Base-by-base conservation (phyloP, 2,329 filamentous ascomycete species). In the Fusarium succisae region DNA sequence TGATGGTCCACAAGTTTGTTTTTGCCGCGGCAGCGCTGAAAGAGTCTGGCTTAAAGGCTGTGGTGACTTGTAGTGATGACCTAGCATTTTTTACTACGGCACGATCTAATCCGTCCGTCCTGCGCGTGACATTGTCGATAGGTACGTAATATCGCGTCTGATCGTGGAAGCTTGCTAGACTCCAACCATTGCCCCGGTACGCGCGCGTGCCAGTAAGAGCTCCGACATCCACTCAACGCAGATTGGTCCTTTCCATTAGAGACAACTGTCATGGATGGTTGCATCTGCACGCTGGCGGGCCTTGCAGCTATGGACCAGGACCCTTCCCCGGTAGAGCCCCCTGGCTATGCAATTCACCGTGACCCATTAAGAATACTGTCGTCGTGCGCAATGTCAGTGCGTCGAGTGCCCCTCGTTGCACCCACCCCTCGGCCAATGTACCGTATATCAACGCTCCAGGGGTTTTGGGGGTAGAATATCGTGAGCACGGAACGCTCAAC, bases 111-210 rank as follows among this genome's bases (percentile, higher is more conserved):
- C 55, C 65, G 62, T 59, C 67, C 54, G 60, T 51, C 62, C 64
- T 57, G 67, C 69, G 73, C 62, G 71, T 76, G 73, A 77, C 76
- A 75, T 70, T 61, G 53, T 63, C 50, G 47, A 62, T 53, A 75
- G 64, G 71, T 73, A 72, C 63, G 76, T 71, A 74, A 76, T 74
- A 63, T 66, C 70, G 72, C 61, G 67, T 59, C 63, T 70, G 68
- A 73, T 78, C 70, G 63, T 59, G 66, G 76, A 72, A 69, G 71
- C 68, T 69, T 75, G 56, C 63, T 69, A 69, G 63, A 57, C 63
- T 72, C 73, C 69, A 66, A 78, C 76, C 76, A 69, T 57, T 73
- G 73, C 64, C 67, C 75, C 69, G 76, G 76, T 78, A 78, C 69
- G 48, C 61, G 67, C 76, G 71, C 62, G 73, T 76, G 67, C 73